Evolutionary conservation across 257 asterid species (phyloP).

Genomic region (Solanum clarkiae): DNA sequence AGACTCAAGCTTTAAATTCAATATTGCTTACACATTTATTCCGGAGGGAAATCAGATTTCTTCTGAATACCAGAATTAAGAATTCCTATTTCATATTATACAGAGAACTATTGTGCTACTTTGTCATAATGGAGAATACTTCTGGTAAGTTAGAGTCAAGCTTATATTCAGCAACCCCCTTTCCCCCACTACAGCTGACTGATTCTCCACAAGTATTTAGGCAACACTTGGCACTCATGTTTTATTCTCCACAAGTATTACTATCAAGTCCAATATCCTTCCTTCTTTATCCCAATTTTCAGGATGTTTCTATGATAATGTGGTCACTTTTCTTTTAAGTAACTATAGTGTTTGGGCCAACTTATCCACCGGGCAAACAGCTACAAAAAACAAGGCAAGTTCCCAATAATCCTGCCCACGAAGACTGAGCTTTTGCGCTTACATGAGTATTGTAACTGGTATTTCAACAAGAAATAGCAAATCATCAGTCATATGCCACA

Average conservation of each 20-base stretch:
- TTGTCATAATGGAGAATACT: not conserved
- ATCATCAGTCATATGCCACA: not conserved
- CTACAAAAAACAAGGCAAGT: not conserved
- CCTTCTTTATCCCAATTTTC: not conserved
- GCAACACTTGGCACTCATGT: not conserved
- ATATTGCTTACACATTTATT: not conserved
- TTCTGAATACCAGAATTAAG: not conserved
- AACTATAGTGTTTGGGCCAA: not conserved
- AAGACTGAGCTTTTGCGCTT: not conserved
- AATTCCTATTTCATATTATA: not conserved
- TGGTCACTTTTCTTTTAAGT: not conserved
- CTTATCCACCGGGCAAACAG: not conserved
- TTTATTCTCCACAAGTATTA: not conserved
- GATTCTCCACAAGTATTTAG: not conserved
- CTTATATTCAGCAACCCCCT: not conserved
- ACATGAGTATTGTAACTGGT: not conserved
- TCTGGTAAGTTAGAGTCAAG: not conserved
- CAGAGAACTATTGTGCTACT: not conserved
- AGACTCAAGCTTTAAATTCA: not conserved
- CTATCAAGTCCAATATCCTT: not conserved
- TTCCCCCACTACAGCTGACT: not conserved
- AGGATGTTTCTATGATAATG: not conserved
- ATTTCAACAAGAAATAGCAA: not conserved
- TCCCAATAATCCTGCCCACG: not conserved
- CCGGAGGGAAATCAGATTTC: not conserved